Evolutionary conservation across 2,329 filamentous ascomycete species (phyloP), one percentile per base, ranked within the genome.

Genomic region (Botrytis aclada): DNA sequence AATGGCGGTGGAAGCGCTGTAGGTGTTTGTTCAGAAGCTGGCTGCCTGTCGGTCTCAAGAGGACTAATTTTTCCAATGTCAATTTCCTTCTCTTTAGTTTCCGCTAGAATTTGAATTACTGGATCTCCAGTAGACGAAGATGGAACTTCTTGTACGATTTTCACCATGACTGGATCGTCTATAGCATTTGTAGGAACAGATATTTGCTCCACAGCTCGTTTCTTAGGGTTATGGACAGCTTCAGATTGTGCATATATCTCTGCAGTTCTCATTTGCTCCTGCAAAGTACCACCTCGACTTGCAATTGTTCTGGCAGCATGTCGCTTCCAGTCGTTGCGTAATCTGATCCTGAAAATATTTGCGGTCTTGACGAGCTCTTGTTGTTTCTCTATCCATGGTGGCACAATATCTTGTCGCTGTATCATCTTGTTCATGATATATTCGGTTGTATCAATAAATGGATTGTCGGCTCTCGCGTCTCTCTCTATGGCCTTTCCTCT

Each of bases 391-490:
- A 99, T 98, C 96, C 96, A 99, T 0, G 95, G 95, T 0, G 96
- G 96, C 0, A 97, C 93, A 74, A 98, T 93, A 32, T 97, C 95
- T 82, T 99, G 96, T 73, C 92, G 92, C 83, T 98, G 93, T 75
- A 99, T 98, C 85, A 98, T 98, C 83, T 97, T 96, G 83, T 99
- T 98, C 92, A 98, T 92, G 78, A 98, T 93, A 81, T 98, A 98
- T 82, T 98, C 95, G 0, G 96, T 98, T 0, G 95, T 98, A 80
- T 98, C 94, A 73, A 98, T 89, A 79, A 97, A 98, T 0, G 96
- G 94, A 77, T 92, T 97, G 77, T 91, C 92, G 1, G 93, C 92
- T 76, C 93, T 90, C 69, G 93, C 85, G 77, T 98, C 95, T n/a
- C 92, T 85, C 81, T 95, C 89, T n/a, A 95, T 86, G 9, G 89